These are phyloP conservation scores for Auricularia sp. DNA, from an alignment of 768 basidiomycete genomes.

Conservation along the genomic window DNA sequence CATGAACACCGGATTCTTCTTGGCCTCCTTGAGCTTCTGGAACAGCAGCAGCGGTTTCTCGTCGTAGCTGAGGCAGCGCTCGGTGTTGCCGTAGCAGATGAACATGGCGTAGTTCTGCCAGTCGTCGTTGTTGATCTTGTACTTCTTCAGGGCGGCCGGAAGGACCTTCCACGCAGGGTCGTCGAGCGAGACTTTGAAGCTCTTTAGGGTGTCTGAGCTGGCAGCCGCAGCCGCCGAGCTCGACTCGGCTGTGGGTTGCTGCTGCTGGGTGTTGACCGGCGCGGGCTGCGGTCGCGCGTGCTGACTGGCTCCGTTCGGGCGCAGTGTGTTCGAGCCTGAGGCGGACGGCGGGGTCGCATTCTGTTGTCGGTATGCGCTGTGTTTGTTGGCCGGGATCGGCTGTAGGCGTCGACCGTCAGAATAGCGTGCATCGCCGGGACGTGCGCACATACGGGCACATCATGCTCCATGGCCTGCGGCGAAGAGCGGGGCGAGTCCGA, in stretches of 20 bases:
- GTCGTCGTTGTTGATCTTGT: slow-evolving; percentile 95
- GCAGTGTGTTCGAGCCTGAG: slow-evolving; percentile 33
- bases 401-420: not conserved
- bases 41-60: slow-evolving; percentile 96
- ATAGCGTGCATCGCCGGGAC: not conserved
- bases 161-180: slow-evolving; percentile 99
- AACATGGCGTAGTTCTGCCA: slow-evolving; percentile 99
- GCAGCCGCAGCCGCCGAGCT: not conserved
- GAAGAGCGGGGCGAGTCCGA: slow-evolving; percentile 69
- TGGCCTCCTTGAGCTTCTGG: slow-evolving; percentile 92
- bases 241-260: not conserved
- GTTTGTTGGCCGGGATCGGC: slow-evolving; percentile 2
- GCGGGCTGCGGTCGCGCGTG: not conserved
- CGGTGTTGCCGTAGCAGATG: slow-evolving; percentile 92
- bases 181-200: slow-evolving; percentile 94
- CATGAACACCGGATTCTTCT: slow-evolving; percentile 99
- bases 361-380: not conserved
- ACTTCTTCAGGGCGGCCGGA: slow-evolving; percentile 96
- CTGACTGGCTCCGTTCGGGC: not conserved
- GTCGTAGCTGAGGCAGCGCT: slow-evolving; percentile 93
- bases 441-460: slow-evolving; percentile 22
- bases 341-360: slow-evolving; percentile 34
- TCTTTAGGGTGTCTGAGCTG: slow-evolving; percentile 60
- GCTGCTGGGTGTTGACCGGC: slow-evolving; percentile 3
- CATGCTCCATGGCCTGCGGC: slow-evolving; percentile 69